These are phyloP conservation scores for Barbarea vulgaris DNA, from an alignment of 345 rosid genomes.

Conservation along the genomic window DNA sequence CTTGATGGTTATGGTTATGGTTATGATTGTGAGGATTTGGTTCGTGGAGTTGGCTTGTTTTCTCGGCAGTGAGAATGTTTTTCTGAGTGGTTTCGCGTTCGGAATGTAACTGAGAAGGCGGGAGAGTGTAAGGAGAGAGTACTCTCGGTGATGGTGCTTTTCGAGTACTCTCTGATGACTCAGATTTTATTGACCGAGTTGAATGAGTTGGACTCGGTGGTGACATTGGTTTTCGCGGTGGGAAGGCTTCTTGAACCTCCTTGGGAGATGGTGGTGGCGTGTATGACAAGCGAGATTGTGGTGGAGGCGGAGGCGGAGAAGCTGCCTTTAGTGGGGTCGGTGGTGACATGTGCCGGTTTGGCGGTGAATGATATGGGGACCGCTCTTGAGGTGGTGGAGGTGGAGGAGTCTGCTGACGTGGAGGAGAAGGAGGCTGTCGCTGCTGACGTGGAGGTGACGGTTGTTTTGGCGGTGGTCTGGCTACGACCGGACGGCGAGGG, in stretches of 20 bases:
- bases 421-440: slow-evolving; percentile 24
- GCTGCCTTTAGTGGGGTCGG: slow-evolving; percentile 29
- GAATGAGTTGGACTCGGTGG: slow-evolving; percentile 46
- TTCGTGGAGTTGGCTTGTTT: slow-evolving; percentile 35
- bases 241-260: slow-evolving; percentile 39
- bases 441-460: slow-evolving; percentile 35
- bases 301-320: slow-evolving; percentile 17
- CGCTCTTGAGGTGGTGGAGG: slow-evolving; percentile 37
- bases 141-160: slow-evolving; percentile 56
- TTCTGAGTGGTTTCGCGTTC: slow-evolving; percentile 56
- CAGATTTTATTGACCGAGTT: slow-evolving; percentile 15
- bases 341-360: slow-evolving; percentile 39
- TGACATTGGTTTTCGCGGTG: slow-evolving; percentile 29
- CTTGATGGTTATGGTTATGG: slow-evolving; percentile 3
- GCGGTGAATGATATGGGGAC: slow-evolving; percentile 30
- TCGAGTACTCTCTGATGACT: slow-evolving; percentile 42
- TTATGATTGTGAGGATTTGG: slow-evolving; percentile 32
- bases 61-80: slow-evolving; percentile 54
- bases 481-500: slow-evolving; percentile 34
- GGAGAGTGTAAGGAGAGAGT: slow-evolving; percentile 78
- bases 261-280: slow-evolving; percentile 40
- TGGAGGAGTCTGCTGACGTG: slow-evolving; percentile 32
- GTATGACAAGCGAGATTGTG: slow-evolving; percentile 27
- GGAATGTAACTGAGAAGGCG: slow-evolving; percentile 59
- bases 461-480: slow-evolving; percentile 14